Percentiles rank a stretch among this genome's conserved stretches.
Conservation (phyloP, 139 green algal genomes). For the Coelastrella sp. region DNA sequence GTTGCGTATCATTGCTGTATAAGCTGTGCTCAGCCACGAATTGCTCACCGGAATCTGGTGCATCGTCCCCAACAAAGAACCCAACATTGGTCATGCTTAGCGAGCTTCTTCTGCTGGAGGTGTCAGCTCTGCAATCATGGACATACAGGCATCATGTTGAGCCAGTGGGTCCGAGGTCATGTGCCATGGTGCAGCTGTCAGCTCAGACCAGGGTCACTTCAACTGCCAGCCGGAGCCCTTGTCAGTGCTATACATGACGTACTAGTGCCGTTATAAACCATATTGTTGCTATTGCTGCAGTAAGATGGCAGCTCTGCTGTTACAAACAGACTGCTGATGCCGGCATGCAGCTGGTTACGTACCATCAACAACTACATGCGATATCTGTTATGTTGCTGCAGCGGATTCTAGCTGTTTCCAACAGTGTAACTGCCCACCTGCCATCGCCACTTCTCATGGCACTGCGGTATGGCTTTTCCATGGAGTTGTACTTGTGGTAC, state of each 20-base stretch:
- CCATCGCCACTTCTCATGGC: conserved; percentile 12
- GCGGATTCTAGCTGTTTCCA: too few relatives aligned
- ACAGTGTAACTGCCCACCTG: neutral
- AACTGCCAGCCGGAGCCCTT: too few relatives aligned
- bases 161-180: neutral
- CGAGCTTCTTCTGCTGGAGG: conserved; percentile 31
- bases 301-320: too few relatives aligned
- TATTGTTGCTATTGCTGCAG: too few relatives aligned
- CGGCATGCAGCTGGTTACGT: too few relatives aligned
- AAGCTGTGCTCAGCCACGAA: neutral
- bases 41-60: conserved; percentile 33
- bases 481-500: conserved; percentile 26
- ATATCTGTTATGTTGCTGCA: neutral
- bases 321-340: too few relatives aligned
- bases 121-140: neutral
- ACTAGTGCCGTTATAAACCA: too few relatives aligned
- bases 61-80: neutral
- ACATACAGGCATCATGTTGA: neutral
- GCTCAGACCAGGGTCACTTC: too few relatives aligned
- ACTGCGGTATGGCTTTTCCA: conserved; percentile 31
- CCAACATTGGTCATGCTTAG: neutral
- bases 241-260: too few relatives aligned
- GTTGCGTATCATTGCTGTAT: neutral
- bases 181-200: neutral
- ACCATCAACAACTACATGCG: neutral